phyloP scores from a whole-genome alignment of 2,329 filamentous ascomycete genomes.

The Penicillium sp. region DNA sequence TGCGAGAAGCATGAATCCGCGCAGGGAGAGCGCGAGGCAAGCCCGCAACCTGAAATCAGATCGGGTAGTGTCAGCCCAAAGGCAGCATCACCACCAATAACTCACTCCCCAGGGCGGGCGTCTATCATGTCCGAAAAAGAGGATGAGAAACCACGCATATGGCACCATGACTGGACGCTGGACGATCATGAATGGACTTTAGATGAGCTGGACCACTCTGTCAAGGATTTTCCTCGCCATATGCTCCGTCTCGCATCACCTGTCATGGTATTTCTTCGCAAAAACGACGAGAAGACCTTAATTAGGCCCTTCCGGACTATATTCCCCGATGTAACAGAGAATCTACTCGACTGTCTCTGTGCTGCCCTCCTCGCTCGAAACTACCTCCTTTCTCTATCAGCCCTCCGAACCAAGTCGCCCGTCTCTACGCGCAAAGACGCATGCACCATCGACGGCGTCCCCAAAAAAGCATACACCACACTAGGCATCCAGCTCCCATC shows the following conservation, averaged over 20 bases:
- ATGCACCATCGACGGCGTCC: conserved; percentile 32
- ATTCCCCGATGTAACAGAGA: conserved; percentile 36
- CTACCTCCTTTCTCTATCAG: conserved; percentile 37
- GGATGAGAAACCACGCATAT: conserved; percentile 30
- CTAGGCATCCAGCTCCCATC: conserved; percentile 34
- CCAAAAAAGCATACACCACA: conserved; percentile 36
- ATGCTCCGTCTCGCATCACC: conserved; percentile 41
- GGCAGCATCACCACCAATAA: conserved; percentile 16
- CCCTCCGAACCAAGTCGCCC: conserved; percentile 24
- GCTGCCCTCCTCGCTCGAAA: conserved; percentile 41
- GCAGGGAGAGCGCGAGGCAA: conserved; percentile 18
- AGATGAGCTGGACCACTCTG: conserved; percentile 39
- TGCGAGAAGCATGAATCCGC: conserved; percentile 24
- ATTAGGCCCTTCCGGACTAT: conserved; percentile 38
- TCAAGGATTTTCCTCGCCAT: conserved; percentile 37
- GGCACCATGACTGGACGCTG: conserved; percentile 42
- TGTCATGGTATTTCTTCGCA: conserved; percentile 40
- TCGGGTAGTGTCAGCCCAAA: conserved; percentile 25
- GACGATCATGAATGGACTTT: conserved; percentile 45
- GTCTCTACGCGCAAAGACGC: conserved; percentile 18
- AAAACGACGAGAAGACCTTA: conserved; percentile 38
- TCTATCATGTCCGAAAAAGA: conserved; percentile 31
- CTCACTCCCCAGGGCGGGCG: conserved; percentile 18
- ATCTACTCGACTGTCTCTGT: conserved; percentile 39
- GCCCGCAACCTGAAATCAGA: conserved; percentile 23